These are phyloP conservation scores for Phlegmacium glaucopus DNA, from an alignment of 768 basidiomycete genomes.

Conservation along the genomic window DNA sequence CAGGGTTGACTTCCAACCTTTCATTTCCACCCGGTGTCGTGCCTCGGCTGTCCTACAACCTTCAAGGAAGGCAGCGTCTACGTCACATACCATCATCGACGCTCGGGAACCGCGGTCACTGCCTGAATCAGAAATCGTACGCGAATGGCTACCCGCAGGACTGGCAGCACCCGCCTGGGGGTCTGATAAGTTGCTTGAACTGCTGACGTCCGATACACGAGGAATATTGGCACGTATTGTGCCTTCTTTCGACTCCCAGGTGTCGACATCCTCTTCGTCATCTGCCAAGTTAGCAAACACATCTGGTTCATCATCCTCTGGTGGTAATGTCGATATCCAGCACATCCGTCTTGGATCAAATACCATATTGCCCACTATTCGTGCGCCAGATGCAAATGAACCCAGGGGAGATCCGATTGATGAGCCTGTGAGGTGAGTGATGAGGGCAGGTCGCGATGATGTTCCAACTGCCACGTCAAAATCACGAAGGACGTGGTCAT, in stretches of 20 bases:
- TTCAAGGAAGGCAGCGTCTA: conserved; percentile 71
- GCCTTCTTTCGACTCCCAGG: conserved; percentile 70
- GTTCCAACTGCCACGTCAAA: conserved; percentile 84
- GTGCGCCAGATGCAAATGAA: conserved; percentile 71
- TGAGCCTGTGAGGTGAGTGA: conserved; percentile 90
- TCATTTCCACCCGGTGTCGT: conserved; percentile 81
- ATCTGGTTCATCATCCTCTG: conserved; percentile 92
- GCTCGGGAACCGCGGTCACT: conserved; percentile 80
- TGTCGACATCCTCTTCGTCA: conserved; percentile 78
- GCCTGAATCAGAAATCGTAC: conserved; percentile 70
- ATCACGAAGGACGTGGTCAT: conserved; percentile 86
- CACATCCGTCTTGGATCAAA: conserved; percentile 95
- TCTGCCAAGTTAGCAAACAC: conserved; percentile 93
- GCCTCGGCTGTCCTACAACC: conserved; percentile 76
- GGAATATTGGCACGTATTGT: conserved; percentile 70
- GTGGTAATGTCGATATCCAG: conserved; percentile 83
- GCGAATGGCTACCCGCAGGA: conserved; percentile 58
- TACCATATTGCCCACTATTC: conserved; percentile 96
- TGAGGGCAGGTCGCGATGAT: conserved; percentile 90
- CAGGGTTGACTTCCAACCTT: conserved; percentile 61
- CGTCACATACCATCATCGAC: conserved; percentile 67
- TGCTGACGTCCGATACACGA: conserved; percentile 30
- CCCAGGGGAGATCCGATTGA: conserved; percentile 77
- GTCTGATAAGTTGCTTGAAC: conserved; percentile 25
- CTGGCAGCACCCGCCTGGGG: conserved; percentile 42